Percentiles rank a stretch among this genome's conserved stretches.
phyloP scores from a whole-genome alignment of 805 yeast genomes.

The Yamadazyma paraphyllophila region DNA sequence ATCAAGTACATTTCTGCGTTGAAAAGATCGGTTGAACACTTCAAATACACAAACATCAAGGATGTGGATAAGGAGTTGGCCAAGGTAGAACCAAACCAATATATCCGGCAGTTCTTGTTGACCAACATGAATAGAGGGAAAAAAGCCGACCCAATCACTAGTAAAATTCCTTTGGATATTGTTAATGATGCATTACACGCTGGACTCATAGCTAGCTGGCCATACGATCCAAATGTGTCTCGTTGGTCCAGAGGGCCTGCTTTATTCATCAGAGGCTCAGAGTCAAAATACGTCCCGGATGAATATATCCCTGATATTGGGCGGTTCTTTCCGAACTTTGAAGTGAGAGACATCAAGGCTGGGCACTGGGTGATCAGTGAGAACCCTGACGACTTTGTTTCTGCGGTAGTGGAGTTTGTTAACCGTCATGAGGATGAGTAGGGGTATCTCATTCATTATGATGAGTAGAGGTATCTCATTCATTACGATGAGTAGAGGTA shows the following conservation, averaged over 20 bases:
- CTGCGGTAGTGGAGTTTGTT: constrained; percentile 59
- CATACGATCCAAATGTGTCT: constrained; percentile 52
- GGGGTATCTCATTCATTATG: too few species aligned
- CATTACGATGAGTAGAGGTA: too few species aligned
- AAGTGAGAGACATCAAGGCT: constrained; percentile 68
- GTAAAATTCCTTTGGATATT: constrained; percentile 70
- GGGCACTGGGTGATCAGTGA: constrained; percentile 96
- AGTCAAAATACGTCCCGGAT: constrained; percentile 78
- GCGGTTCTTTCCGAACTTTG: constrained; percentile 73
- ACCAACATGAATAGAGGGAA: constrained; percentile 58
- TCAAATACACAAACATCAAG: constrained; percentile 46
- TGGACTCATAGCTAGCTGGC: constrained; percentile 74
- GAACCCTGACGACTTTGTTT: constrained; percentile 74
- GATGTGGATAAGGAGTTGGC: constrained; percentile 68
- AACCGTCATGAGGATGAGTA: constrained; percentile 42
- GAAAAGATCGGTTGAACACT: constrained; percentile 51
- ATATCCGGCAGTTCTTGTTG: constrained; percentile 73
- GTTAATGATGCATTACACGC: constrained; percentile 63
- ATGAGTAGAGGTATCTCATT: too few species aligned
- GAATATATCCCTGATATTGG: constrained; percentile 75
- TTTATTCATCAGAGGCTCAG: constrained; percentile 74
- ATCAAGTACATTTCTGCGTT: constrained; percentile 65
- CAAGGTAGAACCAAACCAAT: constrained; percentile 56
- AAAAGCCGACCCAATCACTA: constrained; percentile 38
- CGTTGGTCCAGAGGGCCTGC: constrained; percentile 67